These are phyloP conservation scores for Ganoderma lucidum DNA, from an alignment of 1,284 basidiomycete species.

Conservation along the genomic window DNA sequence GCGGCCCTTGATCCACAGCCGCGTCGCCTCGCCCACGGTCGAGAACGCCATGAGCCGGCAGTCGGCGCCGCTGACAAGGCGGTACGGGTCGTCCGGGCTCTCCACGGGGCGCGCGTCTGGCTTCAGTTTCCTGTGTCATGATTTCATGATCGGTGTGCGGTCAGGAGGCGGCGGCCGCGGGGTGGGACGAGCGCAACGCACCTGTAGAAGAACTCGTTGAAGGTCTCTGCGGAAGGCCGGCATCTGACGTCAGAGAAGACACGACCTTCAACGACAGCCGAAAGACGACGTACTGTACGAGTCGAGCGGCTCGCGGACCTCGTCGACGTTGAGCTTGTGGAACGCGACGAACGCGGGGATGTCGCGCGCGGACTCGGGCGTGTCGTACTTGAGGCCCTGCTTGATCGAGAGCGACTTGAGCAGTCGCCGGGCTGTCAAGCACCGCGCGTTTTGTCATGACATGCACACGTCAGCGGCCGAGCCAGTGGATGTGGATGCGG, in stretches of 20 bases:
- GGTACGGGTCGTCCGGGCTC: slow-evolving; percentile 73
- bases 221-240: slow-evolving; percentile 65
- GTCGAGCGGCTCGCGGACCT: slow-evolving; percentile 84
- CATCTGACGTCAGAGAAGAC: neutral
- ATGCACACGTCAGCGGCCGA: slow-evolving; percentile 10
- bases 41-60: slow-evolving; percentile 96
- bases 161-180: neutral
- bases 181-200: slow-evolving; percentile 32
- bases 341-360: slow-evolving; percentile 92
- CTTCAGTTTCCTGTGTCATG: slow-evolving; percentile 89
- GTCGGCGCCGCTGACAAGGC: slow-evolving; percentile 90
- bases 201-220: slow-evolving; percentile 92
- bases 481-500: neutral
- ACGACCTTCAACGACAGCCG: neutral
- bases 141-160: slow-evolving; percentile 31
- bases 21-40: slow-evolving; percentile 84
- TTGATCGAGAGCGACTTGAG: slow-evolving; percentile 93
- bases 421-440: slow-evolving; percentile 67
- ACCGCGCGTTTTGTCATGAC: slow-evolving; percentile 6
- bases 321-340: slow-evolving; percentile 84
- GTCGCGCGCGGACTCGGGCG: slow-evolving; percentile 83
- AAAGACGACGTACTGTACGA: slow-evolving; percentile 77
- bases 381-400: slow-evolving; percentile 94
- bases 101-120: slow-evolving; percentile 83
- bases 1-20: slow-evolving; percentile 97